Base-by-base conservation (phyloP, 129 eudicot genomes). In the Kitagawia praeruptora region DNA sequence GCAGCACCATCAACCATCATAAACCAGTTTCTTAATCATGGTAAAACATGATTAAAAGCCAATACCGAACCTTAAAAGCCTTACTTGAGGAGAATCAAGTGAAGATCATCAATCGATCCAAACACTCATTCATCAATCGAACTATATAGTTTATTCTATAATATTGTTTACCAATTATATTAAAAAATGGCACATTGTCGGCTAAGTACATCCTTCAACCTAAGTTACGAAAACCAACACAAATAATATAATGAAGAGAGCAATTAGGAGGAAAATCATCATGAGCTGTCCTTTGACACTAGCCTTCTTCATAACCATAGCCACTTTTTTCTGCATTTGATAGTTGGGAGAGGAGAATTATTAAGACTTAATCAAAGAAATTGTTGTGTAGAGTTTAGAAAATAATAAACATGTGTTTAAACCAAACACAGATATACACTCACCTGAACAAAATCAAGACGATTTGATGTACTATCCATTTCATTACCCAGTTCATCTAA, bases 381-480 rank as follows among this genome's bases (percentile, higher is more conserved):
- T 10, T 63, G 2, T 25, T 25, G 8, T 1, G 40, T 31, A 31
- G 21, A n/a, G 18, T 28, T 66, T 66, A 66, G 47, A 31, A 14
- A 64, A 12, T 6, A 27, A 66, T 66, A 13, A 28, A 27, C 0
- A 66, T 28, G 71, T 49, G 15, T 19, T 19, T 47, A 7, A 72
- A 21, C 18, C 45, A 21, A 11, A 21, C 34, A 0, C 49, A 42
- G 5, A 34, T 7, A 70, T 42, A 21, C n/a, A 42, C 44, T 28
- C 6, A 86, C 97, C 96, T 91, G 97, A 86, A 93, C 90, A 88
- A 93, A 93, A 76, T 93, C 98, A 23, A 93, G 97, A 84, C 98
- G 95, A 73, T 88, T 91, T 75, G 97, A 83, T 75, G 97, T 93
- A 76, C 93, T 93, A 41, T 93, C 98, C 95, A 93, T 93, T 82